Percentiles rank a stretch among this genome's conserved stretches.
Conservation (phyloP, 768 basidiomycete species). For the Exsudoporus frostii region DNA sequence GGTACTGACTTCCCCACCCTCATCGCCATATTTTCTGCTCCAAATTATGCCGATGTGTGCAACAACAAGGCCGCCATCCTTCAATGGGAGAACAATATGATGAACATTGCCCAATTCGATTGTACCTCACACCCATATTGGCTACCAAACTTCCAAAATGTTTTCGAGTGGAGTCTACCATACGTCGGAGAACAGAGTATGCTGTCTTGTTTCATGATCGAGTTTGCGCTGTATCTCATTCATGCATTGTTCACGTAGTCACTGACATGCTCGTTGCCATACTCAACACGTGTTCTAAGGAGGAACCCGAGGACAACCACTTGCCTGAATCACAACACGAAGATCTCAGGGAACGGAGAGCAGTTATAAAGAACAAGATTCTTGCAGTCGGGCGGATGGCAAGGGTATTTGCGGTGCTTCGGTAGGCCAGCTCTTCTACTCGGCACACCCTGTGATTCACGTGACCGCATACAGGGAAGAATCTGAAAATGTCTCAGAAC, state of each 20-base stretch:
- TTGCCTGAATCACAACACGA: conserved; percentile 43
- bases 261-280: conserved; percentile 99
- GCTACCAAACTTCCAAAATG: conserved; percentile 99
- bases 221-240: no score
- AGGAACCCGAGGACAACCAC: conserved; percentile 97
- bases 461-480: conserved; percentile 70
- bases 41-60: conserved; percentile 97
- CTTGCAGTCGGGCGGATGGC: conserved; percentile 97
- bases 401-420: conserved; percentile 90
- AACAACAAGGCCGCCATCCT: conserved; percentile 99
- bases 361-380: conserved; percentile 97
- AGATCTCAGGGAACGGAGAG: conserved; percentile 70
- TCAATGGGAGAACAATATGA: conserved; percentile 98
- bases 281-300: conserved; percentile 91
- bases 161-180: conserved; percentile 97
- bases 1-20: conserved; percentile 98
- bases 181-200: conserved; percentile 98
- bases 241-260: conserved; percentile 55
- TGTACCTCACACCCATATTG: conserved; percentile 95
- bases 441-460: neutral
- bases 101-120: conserved; percentile 98
- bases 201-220: neutral
- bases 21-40: conserved; percentile 99
- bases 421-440: conserved; percentile 55
- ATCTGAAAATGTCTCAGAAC: conserved; percentile 94